These are phyloP conservation scores for Spergularia azorica DNA, from an alignment of 179 eudicot species.

Conservation along the genomic window DNA sequence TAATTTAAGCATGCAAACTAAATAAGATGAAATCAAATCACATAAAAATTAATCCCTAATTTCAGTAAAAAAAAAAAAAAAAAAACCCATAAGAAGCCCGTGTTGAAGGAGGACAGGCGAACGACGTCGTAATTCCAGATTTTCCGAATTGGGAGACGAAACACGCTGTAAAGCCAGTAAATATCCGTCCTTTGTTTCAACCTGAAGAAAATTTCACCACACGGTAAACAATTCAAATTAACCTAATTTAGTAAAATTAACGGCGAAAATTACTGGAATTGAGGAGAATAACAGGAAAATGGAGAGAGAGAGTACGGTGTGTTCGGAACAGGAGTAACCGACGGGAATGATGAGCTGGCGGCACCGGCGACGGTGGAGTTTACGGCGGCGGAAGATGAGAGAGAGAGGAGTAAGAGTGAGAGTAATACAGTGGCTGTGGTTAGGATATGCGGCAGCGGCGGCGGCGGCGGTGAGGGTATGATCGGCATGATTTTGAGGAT, in stretches of 20 bases:
- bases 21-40: too few species aligned
- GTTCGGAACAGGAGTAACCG: conserved; percentile 70
- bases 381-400: conserved; percentile 29
- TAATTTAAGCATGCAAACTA: too few species aligned
- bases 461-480: neutral
- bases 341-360: conserved; percentile 55
- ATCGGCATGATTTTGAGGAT: neutral
- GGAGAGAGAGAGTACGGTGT: conserved; percentile 48
- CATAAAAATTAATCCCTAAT: neutral
- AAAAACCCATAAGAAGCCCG: conserved; percentile 73
- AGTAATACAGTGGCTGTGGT: conserved; percentile 3
- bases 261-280: neutral
- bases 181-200: conserved; percentile 77
- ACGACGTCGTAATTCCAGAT: conserved; percentile 34
- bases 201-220: conserved; percentile 37
- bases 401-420: conserved; percentile 12
- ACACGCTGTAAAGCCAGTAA: conserved; percentile 78
- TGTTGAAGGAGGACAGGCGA: conserved; percentile 77
- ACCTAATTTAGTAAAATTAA: neutral
- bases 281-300: neutral
- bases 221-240: neutral
- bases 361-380: conserved; percentile 35
- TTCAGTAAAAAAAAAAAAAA: neutral
- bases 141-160: conserved; percentile 37
- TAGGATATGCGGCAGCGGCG: neutral